Base-by-base conservation (phyloP, 176 grass and related monocot species). In the Saccharum spontaneum region DNA sequence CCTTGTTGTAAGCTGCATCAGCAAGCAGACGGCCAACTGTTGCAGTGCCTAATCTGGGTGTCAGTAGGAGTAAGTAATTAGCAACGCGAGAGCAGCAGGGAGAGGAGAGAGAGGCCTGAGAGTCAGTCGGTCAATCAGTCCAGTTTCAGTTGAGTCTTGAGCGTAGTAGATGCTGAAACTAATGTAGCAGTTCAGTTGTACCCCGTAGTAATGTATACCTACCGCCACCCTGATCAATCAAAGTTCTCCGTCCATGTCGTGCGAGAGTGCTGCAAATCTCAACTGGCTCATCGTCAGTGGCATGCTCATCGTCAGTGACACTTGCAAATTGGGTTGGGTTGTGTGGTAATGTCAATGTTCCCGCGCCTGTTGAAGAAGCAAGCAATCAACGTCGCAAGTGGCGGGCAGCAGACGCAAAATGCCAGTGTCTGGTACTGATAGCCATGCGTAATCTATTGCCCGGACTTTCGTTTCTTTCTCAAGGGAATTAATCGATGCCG, bases 161-260 rank as follows among this genome's bases (percentile, higher is more conserved):
- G 62, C 60, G 46, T 17, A 16, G 48, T 54, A 52, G 72, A 9
- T 4, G 50, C 52, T 71, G 59, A 33, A 62, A 71, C 78, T 54
- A 87, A 75, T 81, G 78, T 72, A 86, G 55, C 54, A 52, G 48
- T 10, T n/a, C 20, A 59, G 54, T n/a, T 59, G 54, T 59, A n/a
- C 54, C 8, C 55, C 52, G 52, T 57, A 57, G 52, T 8, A 54
- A 57, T 57, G 52, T 57, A 57, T 57, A 22, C 52, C 52, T 57
- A 57, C 52, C 50, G 4, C 18, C 67, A 40, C 18, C 67, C 10
- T 13, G 60, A 66, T 71, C 5, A 86, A 86, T 45, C 52, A n/a
- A 60, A 61, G 0, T 3, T 16, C 63, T 22, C 4, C 37, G 5
- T 67, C 14, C 16, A 18, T 22, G 16, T 54, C 34, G 34, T 36